Conservation (phyloP, 306 rosid species). For the Begonia loranthoides region DNA sequence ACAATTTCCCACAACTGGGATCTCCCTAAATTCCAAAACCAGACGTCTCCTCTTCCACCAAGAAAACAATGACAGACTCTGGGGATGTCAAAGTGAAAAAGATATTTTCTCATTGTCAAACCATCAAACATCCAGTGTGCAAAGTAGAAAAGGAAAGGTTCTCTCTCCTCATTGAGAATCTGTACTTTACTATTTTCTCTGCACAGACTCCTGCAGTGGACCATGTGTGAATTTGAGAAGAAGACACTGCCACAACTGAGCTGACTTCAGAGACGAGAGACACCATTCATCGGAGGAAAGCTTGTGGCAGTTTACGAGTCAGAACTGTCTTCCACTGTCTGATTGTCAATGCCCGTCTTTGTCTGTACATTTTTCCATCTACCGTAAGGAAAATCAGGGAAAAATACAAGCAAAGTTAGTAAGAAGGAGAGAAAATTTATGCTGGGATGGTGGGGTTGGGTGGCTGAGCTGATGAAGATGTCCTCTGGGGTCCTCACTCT, state of each 20-base stretch:
- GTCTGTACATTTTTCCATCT: neutral
- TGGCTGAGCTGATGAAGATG: constrained; percentile 1
- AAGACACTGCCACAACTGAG: constrained; percentile 8
- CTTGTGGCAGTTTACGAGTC: constrained; percentile 2
- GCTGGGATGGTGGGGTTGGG: neutral
- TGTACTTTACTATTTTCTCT: constrained; percentile 7
- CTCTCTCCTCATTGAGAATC: constrained; percentile 23
- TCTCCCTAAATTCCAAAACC: constrained; percentile 17
- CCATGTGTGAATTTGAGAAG: constrained; percentile 2
- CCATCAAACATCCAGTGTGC: neutral
- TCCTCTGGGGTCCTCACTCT: constrained; percentile 11
- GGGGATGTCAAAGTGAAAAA: constrained; percentile 5
- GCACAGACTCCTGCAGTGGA: neutral
- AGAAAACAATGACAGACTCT: constrained; percentile 2
- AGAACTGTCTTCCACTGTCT: constrained; percentile 2
- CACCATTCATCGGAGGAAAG: constrained; percentile 2
- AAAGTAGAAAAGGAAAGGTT: constrained; percentile 26
- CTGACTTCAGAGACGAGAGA: constrained; percentile 25
- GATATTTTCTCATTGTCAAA: neutral
- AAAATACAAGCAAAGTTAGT: neutral
- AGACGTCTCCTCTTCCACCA: constrained; percentile 1
- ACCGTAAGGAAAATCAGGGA: neutral
- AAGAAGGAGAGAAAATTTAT: neutral
- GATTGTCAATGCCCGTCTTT: constrained; percentile 11
- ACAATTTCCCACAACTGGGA: constrained; percentile 11